Conservation (phyloP, 345 rosid genomes). For the Odontarrhena argentea region DNA sequence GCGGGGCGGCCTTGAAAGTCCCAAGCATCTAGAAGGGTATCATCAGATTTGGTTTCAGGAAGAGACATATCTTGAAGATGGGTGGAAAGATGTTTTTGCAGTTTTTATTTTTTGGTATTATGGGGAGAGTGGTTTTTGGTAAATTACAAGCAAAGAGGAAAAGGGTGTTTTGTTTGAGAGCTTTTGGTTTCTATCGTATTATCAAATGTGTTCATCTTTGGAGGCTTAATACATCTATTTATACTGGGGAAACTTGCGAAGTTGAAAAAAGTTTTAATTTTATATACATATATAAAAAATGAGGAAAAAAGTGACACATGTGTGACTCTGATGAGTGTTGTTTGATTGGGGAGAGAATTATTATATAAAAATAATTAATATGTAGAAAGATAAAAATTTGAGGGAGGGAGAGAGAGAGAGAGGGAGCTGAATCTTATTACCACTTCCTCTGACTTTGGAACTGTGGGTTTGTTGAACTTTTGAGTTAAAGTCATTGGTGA, state of each 20-base stretch:
- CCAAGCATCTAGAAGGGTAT: constrained; percentile 80
- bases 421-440: constrained; percentile 15
- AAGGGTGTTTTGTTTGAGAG: constrained; percentile 37
- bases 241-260: constrained; percentile 42
- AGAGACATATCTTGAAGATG: constrained; percentile 48
- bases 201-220: constrained; percentile 25
- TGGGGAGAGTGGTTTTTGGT: constrained; percentile 12
- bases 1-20: constrained; percentile 86
- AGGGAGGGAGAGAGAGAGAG: constrained; percentile 23
- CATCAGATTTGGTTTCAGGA: constrained; percentile 53
- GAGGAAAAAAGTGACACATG: constrained; percentile 40
- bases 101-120: constrained; percentile 1
- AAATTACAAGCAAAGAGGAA: constrained; percentile 19
- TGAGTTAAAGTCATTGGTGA: constrained; percentile 24
- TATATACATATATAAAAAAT: background rate
- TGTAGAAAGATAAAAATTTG: constrained; percentile 4
- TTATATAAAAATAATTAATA: constrained; percentile 3
- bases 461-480: constrained; percentile 42
- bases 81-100: background rate
- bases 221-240: constrained; percentile 31
- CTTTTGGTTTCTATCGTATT: constrained; percentile 34
- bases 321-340: constrained; percentile 37
- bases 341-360: constrained; percentile 36
- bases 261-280: background rate
- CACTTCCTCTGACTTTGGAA: constrained; percentile 44